These are phyloP conservation scores for Kickxella alabastrina DNA, from an alignment of 192 early-diverging fungal species.

Conservation along the genomic window DNA sequence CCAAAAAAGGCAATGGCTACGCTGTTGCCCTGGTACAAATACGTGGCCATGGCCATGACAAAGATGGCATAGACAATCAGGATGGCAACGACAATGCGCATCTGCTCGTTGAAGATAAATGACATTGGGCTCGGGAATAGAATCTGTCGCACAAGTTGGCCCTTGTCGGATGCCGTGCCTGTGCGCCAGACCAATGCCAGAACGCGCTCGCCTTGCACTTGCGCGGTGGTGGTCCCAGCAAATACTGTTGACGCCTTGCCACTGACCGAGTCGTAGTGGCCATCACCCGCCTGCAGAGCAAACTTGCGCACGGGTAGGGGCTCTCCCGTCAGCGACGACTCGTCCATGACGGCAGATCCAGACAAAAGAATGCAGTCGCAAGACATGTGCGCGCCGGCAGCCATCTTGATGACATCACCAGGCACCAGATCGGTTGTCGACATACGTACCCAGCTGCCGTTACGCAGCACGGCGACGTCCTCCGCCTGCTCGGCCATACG, in stretches of 20 bases:
- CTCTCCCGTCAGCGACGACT: conserved; percentile 66
- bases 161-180: conserved; percentile 55
- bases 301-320: conserved; percentile 69
- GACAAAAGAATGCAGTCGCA: conserved; percentile 52
- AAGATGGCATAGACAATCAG: conserved; percentile 39
- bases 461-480: conserved; percentile 50
- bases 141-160: conserved; percentile 64
- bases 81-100: conserved; percentile 59
- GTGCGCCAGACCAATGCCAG: conserved; percentile 49
- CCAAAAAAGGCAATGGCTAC: conserved; percentile 56
- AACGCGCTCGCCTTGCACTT: conserved; percentile 27
- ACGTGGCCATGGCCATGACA: conserved; percentile 41
- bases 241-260: conserved; percentile 56
- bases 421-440: conserved; percentile 59
- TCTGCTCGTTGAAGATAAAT: conserved; percentile 71
- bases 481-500: conserved; percentile 59
- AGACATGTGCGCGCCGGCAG: conserved; percentile 45
- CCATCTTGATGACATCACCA: conserved; percentile 68
- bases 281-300: conserved; percentile 52
- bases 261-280: conserved; percentile 18
- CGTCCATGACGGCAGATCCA: conserved; percentile 65
- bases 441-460: conserved; percentile 54
- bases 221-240: conserved; percentile 58
- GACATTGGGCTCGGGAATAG: conserved; percentile 62
- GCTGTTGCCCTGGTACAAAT: conserved; percentile 16